Conservation (phyloP, 73 alveolate genomes). For the Paramecium caudatum region DNA sequence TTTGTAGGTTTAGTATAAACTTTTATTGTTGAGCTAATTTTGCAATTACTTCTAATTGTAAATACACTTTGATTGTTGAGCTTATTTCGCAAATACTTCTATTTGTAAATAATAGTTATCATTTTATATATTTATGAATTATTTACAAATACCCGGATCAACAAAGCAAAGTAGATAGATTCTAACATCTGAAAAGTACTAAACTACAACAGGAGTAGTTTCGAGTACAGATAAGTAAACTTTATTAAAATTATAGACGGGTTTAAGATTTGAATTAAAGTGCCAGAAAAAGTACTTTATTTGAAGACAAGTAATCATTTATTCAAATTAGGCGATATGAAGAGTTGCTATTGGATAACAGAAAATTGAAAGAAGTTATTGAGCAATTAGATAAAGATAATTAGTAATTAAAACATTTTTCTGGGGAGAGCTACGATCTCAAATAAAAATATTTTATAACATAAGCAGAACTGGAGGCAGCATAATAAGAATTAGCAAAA, state of each 20-base stretch:
- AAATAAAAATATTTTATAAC: conserved; percentile 22
- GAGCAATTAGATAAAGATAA: conserved; percentile 43
- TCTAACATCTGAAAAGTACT: not conserved
- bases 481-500: conserved; percentile 44
- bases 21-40: too few relatives aligned
- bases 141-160: too few relatives aligned
- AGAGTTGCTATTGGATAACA: conserved; percentile 38
- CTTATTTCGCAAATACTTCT: too few relatives aligned
- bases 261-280: not conserved
- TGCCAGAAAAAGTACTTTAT: not conserved
- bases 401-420: conserved; percentile 2
- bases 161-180: conserved; percentile 38
- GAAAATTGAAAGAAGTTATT: conserved; percentile 53
- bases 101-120: too few relatives aligned
- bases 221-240: conserved; percentile 28
- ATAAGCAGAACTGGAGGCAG: conserved; percentile 57
- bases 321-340: conserved; percentile 56
- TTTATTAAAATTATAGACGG: not conserved
- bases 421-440: conserved; percentile 43
- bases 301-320: conserved; percentile 50
- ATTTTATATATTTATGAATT: too few relatives aligned
- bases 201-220: not conserved
- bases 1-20: too few relatives aligned
- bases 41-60: too few relatives aligned
- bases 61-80: too few relatives aligned